Percentiles rank a stretch among this genome's conserved stretches.
Conservation (phyloP, 345 rosid genomes). For the Arabidopsis arenosa region DNA sequence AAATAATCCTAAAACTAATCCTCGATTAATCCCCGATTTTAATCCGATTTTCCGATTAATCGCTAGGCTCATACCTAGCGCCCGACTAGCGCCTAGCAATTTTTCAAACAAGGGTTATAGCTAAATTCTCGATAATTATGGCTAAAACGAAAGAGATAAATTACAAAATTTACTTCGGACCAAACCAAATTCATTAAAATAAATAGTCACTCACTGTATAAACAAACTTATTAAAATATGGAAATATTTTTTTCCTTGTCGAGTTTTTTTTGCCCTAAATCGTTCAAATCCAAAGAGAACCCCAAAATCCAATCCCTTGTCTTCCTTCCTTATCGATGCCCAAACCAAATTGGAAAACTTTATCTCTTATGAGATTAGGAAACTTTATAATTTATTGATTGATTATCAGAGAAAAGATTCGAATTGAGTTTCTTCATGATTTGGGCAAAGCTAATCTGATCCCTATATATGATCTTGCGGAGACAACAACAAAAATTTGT, state of each 20-base stretch:
- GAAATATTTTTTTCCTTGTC: neutral
- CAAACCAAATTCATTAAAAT: too few relatives aligned
- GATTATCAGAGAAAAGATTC: constrained; percentile 7
- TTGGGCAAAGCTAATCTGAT: neutral
- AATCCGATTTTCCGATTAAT: too few relatives aligned
- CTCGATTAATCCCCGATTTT: too few relatives aligned
- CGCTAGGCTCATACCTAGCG: too few relatives aligned
- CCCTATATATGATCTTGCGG: constrained; percentile 25
- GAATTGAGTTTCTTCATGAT: neutral
- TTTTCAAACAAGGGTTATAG: too few relatives aligned
- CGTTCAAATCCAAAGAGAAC: neutral
- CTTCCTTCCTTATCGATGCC: neutral
- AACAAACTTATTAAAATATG: too few relatives aligned
- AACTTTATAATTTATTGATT: neutral
- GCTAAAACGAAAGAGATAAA: too few relatives aligned
- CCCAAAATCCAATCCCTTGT: neutral
- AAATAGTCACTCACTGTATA: too few relatives aligned
- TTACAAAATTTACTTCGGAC: too few relatives aligned
- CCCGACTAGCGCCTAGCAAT: too few relatives aligned
- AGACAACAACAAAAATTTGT: neutral
- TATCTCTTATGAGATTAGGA: neutral
- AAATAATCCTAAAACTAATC: too few relatives aligned
- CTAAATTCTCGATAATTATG: too few relatives aligned
- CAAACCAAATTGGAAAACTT: constrained; percentile 6
- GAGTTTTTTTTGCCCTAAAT: constrained; percentile 28